These are phyloP conservation scores for Zymoseptoria ardabiliae DNA, from an alignment of 2,329 filamentous ascomycete species.

Conservation along the genomic window DNA sequence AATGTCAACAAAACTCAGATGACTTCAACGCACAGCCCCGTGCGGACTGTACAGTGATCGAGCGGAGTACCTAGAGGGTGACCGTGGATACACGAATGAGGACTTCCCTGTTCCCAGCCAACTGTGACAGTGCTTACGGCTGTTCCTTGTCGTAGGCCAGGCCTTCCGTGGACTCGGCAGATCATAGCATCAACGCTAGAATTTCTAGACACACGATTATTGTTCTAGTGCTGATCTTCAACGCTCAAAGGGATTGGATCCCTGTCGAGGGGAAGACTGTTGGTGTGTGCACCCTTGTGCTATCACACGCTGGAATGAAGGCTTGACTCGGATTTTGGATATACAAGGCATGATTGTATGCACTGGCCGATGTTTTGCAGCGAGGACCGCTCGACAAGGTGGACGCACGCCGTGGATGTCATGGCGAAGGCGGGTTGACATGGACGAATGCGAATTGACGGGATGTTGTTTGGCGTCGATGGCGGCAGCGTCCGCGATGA, in stretches of 20 bases:
- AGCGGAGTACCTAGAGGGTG: neutral
- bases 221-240: neutral
- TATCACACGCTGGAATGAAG: neutral
- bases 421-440: neutral
- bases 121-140: neutral
- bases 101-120: neutral
- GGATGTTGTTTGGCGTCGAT: neutral
- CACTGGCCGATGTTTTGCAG: too few relatives aligned
- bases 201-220: neutral
- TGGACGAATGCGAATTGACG: neutral
- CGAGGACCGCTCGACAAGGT: neutral
- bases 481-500: neutral
- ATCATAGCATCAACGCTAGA: neutral
- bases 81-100: neutral
- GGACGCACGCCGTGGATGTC: neutral
- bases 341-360: too few relatives aligned
- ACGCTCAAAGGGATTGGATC: neutral
- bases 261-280: neutral
- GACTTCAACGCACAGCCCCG: neutral
- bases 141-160: neutral
- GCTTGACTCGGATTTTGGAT: neutral
- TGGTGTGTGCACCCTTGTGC: neutral
- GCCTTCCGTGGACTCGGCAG: neutral
- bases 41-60: neutral
- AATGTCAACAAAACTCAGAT: neutral